Base-by-base conservation (phyloP, 1,284 basidiomycete species). In the Melampsora larici-populina region DNA sequence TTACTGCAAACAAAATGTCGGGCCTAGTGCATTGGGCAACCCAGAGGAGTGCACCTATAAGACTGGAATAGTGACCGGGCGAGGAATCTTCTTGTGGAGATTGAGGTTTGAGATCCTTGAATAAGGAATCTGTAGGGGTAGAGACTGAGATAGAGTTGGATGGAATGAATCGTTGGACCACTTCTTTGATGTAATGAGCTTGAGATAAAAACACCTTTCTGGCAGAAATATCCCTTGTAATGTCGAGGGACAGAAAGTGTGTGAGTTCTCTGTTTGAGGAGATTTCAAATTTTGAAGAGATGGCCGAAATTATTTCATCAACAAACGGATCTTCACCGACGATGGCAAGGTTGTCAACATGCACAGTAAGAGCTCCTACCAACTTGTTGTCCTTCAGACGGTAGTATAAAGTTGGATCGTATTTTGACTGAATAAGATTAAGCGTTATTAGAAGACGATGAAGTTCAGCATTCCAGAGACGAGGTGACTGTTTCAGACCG, bases 401-500 rank as follows among this genome's bases (percentile, higher is more conserved):
- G 63, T 40, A 65, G 15, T 65, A 65, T 4, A 65, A 21, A 5
- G 63, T 65, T 7, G 29, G 63, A 26, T 65, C 63, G 26, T 65
- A 65, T 2, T 40, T 31, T 7, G 51, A 71, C 29, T 60, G 65
- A 15, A n/a, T 48, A 48, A 70, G 72, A 18, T 62, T 67, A 13
- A 78, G 43, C 21, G 26, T 21, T 11, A 77, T 24, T 17, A 77
- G 67, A 4, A 48, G 46, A 13, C 18, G 21, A 15, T 65, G 66
- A 8, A 69, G 67, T 48, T 60, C 43, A 18, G 55, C 18, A 31
- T 73, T 63, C 69, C 68, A 78, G n/a, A 63, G 64, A 9, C 7
- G n/a, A 0, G 70, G 70, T 11, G 55, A 49, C 49, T 78, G 76
- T 26, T 64, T 58, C 21, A 78, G 51, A 49, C 76, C 69, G 31